Evolutionary conservation across 2,329 filamentous ascomycete species (phyloP), one percentile per base, ranked within the genome.

Genomic region (Clonostachys sp.): DNA sequence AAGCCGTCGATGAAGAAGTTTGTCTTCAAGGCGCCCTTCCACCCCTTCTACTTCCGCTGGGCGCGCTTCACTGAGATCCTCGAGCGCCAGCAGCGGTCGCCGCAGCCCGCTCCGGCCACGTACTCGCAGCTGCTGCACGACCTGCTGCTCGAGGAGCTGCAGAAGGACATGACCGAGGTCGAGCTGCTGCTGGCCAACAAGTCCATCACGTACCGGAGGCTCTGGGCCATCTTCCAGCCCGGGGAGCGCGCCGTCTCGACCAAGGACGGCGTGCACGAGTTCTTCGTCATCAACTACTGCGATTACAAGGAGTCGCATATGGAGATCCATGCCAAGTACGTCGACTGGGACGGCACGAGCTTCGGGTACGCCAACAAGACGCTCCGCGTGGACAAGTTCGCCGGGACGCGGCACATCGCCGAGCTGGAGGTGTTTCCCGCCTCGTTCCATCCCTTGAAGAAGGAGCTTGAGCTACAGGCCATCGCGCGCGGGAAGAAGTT

Each of bases 221-320:
- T 95, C 2, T 95, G 91, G 91, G 89, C 90, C 0, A 69, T 96
- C 4, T 95, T 87, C 77, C 95, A 94, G 60, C 91, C 91, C 0
- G 88, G 90, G 57, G 90, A 88, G 0, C 79, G 95, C 17, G 86
- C 83, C 1, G 92, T 86, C 61, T 82, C 86, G 0, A 80, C 82
- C 0, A 92, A 88, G 0, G 95, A 95, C 53, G 87, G 87, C 4
- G 83, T 81, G 35, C 70, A 75, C 13, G 87, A 92, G 36, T 86
- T 87, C 10, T 92, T 95, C 76, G 91, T 88, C 61, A 83, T 92
- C 2, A 87, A 92, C 50, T 79, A 84, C 53, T 84, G 86, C 1
- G 83, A 84, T 56, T 80, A 75, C 54, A 16, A 38, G 24, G 24
- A 30, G 24, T 30, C 24, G 24, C 24, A 30, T 9, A 30, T 47